Percentiles rank a stretch among this genome's conserved stretches.
phyloP scores from a whole-genome alignment of 441 rosid genomes.

The Raphanus hybrid region DNA sequence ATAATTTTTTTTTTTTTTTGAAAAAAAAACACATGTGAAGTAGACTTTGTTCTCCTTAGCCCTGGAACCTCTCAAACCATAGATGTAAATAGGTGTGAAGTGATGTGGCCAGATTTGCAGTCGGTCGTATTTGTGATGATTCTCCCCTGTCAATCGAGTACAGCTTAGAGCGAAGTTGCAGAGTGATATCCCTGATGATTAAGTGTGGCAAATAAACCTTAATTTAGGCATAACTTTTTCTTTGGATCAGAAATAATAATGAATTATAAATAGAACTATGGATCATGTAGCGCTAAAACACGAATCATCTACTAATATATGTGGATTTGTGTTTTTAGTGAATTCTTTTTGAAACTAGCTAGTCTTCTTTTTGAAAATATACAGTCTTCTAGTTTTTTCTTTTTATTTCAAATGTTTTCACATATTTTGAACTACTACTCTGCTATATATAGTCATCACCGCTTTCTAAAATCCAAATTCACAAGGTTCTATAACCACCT shows the following conservation, averaged over 20 bases:
- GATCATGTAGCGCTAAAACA: neutral
- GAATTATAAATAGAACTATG: neutral
- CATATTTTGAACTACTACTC: neutral
- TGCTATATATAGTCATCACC: neutral
- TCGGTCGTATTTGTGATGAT: no score
- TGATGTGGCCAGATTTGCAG: no score
- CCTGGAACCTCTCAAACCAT: no score
- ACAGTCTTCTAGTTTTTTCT: neutral
- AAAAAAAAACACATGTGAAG: no score
- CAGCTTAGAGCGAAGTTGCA: no score
- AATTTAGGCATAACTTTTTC: neutral
- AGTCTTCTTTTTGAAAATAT: neutral
- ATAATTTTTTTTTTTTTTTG: no score
- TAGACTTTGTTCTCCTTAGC: no score
- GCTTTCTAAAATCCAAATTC: neutral
- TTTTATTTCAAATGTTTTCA: neutral
- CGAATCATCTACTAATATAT: neutral
- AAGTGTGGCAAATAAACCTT: no score
- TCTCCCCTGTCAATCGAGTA: no score
- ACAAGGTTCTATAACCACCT: no score
- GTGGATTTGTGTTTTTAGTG: neutral
- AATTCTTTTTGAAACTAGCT: neutral
- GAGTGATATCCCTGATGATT: no score
- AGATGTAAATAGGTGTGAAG: no score
- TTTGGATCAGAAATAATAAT: neutral